Percentiles rank a stretch among this genome's conserved stretches.
These are phyloP conservation scores for Poa pratensis DNA, from an alignment of 176 grass and related monocot genomes.

Conservation along the genomic window DNA sequence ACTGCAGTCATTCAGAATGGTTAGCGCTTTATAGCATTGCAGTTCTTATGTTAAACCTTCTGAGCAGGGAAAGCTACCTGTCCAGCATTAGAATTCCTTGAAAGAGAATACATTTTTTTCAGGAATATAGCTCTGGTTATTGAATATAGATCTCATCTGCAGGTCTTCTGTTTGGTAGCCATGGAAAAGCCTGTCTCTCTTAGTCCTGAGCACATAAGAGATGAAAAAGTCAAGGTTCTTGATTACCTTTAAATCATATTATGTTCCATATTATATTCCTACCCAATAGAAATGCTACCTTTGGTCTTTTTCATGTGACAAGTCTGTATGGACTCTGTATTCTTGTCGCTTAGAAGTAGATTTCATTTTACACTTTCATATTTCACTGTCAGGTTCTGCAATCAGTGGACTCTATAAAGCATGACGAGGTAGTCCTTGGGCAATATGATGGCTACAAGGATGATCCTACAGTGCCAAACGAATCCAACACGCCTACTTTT, in stretches of 20 bases:
- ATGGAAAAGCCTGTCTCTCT: constrained; percentile 98
- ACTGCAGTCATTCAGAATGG: neutral
- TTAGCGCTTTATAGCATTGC: constrained; percentile 15
- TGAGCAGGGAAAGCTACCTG: neutral
- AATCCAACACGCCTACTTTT: constrained; percentile 93
- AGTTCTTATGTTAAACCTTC: constrained; percentile 12
- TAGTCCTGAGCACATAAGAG: constrained; percentile 93
- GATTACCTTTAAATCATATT: constrained; percentile 31
- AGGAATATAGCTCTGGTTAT: constrained; percentile 29
- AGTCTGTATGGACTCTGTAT: neutral
- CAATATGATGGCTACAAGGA: constrained; percentile 97
- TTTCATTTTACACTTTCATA: constrained; percentile 7
- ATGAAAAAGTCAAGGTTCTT: constrained; percentile 99
- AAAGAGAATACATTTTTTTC: neutral
- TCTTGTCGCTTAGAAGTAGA: neutral
- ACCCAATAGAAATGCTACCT: constrained; percentile 1
- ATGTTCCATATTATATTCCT: neutral
- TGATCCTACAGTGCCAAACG: constrained; percentile 87
- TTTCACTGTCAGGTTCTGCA: constrained; percentile 75
- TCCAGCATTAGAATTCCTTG: neutral
- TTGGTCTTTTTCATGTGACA: constrained; percentile 23
- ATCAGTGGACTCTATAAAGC: constrained; percentile 79
- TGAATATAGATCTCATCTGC: constrained; percentile 37
- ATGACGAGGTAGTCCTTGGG: constrained; percentile 92
- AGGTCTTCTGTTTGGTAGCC: constrained; percentile 97